Evolutionary conservation across 2,329 filamentous ascomycete genomes (phyloP).

Genomic region (Penicillium concentricum): DNA sequence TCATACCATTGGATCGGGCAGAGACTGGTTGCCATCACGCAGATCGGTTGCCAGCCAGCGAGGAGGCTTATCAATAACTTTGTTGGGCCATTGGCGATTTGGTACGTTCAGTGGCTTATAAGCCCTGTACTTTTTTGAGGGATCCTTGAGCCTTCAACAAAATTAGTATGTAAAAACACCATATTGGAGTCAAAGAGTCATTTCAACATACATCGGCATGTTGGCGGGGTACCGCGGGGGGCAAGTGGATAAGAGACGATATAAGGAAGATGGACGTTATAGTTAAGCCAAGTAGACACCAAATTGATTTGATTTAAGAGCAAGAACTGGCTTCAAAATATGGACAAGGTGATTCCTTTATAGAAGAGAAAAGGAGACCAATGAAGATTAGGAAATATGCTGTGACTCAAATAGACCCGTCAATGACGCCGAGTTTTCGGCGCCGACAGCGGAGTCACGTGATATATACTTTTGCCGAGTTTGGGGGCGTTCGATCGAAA

Average conservation of each 20-base stretch:
- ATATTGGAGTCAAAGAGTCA: neutral
- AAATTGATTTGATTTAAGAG: neutral
- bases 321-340: slow-evolving; percentile 3
- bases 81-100: slow-evolving; percentile 73
- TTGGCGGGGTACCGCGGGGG: slow-evolving; percentile 27
- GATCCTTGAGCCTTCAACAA: slow-evolving; percentile 46
- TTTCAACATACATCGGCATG: slow-evolving; percentile 40
- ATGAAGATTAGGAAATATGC: slow-evolving; percentile 20
- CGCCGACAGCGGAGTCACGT: slow-evolving; percentile 30
- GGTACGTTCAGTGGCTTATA: slow-evolving; percentile 50
- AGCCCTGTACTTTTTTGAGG: slow-evolving; percentile 49
- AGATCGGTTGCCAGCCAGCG: slow-evolving; percentile 88
- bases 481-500: neutral
- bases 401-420: slow-evolving; percentile 23
- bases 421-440: slow-evolving; percentile 27
- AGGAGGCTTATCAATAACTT: slow-evolving; percentile 77
- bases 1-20: slow-evolving; percentile 86
- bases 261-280: neutral
- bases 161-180: slow-evolving; percentile 7
- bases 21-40: slow-evolving; percentile 89
- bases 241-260: slow-evolving; percentile 18
- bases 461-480: neutral
- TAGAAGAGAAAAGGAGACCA: slow-evolving; percentile 12
- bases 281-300: slow-evolving; percentile 2
- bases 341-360: neutral